Evolutionary conservation across 192 early-diverging fungal species (phyloP), one percentile per base, ranked within the genome.

Genomic region (Phycomyces blakesleeanus): DNA sequence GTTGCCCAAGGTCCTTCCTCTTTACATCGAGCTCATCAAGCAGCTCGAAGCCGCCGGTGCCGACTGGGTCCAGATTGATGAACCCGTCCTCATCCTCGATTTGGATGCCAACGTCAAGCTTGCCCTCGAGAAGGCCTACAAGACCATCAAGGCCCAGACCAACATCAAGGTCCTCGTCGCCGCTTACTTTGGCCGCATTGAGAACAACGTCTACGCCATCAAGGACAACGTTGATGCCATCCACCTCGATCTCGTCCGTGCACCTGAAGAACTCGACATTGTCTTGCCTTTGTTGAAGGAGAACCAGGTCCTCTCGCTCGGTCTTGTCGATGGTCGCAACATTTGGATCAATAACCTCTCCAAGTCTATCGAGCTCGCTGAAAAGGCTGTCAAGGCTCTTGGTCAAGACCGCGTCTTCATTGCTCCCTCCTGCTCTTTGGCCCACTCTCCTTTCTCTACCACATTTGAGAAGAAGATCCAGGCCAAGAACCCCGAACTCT

Each of bases 301-400:
- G 18, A 79, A 79, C 65, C 77, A 91, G 68, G 65, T 82, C 50
- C 80, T 98, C 21, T 97, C 94, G n/a, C 79, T 93, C 57, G 96
- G 96, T 75, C 80, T 98, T 42, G 84, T 98, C 62, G 88, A 97
- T 77, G 96, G 96, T 39, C 89, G 96, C 65, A 97, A 98, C 85
- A 89, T 98, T 76, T 98, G 96, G 96, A 96, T 94, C 82, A 82
- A 87, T 60, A 90, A 97, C 81, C 73, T 96, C 49, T 80, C 73
- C 59, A 75, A 80, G 59, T 87, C 91, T 56, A 80, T 98, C 34
- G 76, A 69, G 16, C 67, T 83, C n/a, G 90, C 86, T 63, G 55
- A 83, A 55, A 79, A 84, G 60, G 88, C 92, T 47, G 80, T 93
- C 39, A 57, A 63, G 21, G 82, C 80, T 38, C 76, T 93, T 44